These are phyloP conservation scores for Leccinum insigne DNA, from an alignment of 1,284 basidiomycete species.

Conservation along the genomic window DNA sequence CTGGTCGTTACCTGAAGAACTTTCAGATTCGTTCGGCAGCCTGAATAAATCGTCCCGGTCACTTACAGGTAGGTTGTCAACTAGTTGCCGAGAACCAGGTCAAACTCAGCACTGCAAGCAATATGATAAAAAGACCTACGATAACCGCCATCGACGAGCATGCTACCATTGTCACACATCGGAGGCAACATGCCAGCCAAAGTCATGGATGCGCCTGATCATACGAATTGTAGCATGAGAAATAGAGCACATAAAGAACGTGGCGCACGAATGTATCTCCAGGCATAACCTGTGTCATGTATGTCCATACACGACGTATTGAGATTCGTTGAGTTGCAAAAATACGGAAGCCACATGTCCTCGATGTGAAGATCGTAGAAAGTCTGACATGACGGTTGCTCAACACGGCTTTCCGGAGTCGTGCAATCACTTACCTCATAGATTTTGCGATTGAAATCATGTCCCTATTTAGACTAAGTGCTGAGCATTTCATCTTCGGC, in stretches of 20 bases:
- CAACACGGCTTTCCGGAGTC: neutral
- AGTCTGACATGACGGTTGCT: constrained; percentile 41
- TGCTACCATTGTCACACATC: constrained; percentile 90
- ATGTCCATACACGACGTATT: constrained; percentile 97
- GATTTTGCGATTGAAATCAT: constrained; percentile 87
- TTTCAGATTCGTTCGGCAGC: neutral
- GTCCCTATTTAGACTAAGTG: constrained; percentile 53
- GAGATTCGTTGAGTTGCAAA: constrained; percentile 99
- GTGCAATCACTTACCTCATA: constrained; percentile 61
- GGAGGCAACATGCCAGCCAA: constrained; percentile 63
- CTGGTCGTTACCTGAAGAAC: constrained; percentile 80
- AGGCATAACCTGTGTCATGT: constrained; percentile 95
- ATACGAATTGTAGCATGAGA: constrained; percentile 1
- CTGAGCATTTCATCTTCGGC: constrained; percentile 17
- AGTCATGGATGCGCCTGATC: constrained; percentile 92
- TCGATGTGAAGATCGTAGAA: constrained; percentile 97
- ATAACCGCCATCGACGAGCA: constrained; percentile 95
- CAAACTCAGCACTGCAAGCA: neutral
- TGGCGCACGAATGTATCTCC: constrained; percentile 81
- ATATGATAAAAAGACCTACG: constrained; percentile 47
- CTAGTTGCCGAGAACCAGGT: constrained; percentile 37
- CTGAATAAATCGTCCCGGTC: neutral
- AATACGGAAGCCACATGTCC: constrained; percentile 99
- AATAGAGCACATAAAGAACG: neutral
- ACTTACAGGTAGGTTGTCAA: constrained; percentile 88